These are phyloP conservation scores for Ophiocordyceps camponoti-floridani DNA, from an alignment of 2,329 filamentous ascomycete species.

Conservation along the genomic window DNA sequence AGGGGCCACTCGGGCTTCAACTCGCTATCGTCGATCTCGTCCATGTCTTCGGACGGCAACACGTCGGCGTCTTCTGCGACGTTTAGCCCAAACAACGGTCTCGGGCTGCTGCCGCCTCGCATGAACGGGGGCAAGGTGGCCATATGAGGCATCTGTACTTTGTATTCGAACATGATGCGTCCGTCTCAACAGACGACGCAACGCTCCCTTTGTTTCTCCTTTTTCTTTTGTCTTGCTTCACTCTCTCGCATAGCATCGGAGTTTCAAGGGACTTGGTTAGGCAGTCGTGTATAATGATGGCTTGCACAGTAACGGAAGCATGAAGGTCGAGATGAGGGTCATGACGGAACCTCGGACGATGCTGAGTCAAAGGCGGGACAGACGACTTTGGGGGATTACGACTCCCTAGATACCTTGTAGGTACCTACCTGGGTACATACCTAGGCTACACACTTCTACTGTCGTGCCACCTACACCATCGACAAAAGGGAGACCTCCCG, in stretches of 20 bases:
- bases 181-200: not conserved
- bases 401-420: no score
- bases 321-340: no score
- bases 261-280: constrained; percentile 1
- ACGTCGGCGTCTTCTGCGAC: constrained; percentile 12
- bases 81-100: constrained; percentile 14
- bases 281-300: no score
- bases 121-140: constrained; percentile 20
- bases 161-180: not conserved
- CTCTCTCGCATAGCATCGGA: constrained; percentile 8
- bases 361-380: no score
- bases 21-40: constrained; percentile 21
- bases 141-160: constrained; percentile 9
- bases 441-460: no score
- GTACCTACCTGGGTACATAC: no score
- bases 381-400: no score
- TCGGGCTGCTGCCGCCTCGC: constrained; percentile 14
- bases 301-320: not conserved
- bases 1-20: constrained; percentile 20
- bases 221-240: not conserved
- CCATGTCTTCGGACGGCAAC: constrained; percentile 21
- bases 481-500: no score
- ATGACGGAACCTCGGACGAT: no score
- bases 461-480: no score
- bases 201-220: not conserved